Conservation (phyloP, 2,329 filamentous ascomycete species). For the Aspergillus uvarum region DNA sequence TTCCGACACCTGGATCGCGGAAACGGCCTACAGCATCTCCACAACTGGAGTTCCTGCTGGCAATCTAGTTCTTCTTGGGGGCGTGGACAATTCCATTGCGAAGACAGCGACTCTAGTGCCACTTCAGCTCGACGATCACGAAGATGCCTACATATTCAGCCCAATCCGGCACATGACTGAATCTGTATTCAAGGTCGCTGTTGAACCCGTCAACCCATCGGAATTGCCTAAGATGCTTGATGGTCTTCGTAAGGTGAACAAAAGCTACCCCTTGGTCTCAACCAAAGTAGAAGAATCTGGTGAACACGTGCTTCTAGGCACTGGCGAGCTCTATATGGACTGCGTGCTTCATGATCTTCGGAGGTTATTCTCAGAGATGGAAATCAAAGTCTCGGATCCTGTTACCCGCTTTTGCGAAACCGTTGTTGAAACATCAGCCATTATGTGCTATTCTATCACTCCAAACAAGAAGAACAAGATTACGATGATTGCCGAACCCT, state of each 20-base stretch:
- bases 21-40: slow-evolving; percentile 89
- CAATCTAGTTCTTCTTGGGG: slow-evolving; percentile 87
- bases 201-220: slow-evolving; percentile 96
- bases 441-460: slow-evolving; percentile 96
- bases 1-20: slow-evolving; percentile 81
- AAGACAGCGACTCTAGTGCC: slow-evolving; percentile 92
- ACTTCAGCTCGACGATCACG: slow-evolving; percentile 75
- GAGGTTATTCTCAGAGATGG: slow-evolving; percentile 95
- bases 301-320: slow-evolving; percentile 92
- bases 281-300: slow-evolving; percentile 98
- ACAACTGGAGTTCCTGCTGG: slow-evolving; percentile 91
- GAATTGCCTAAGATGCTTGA: slow-evolving; percentile 99
- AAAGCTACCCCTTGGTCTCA: slow-evolving; percentile 91
- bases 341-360: slow-evolving; percentile 95
- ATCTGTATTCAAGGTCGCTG: slow-evolving; percentile 94
- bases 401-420: slow-evolving; percentile 98
- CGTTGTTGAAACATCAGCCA: slow-evolving; percentile 93
- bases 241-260: slow-evolving; percentile 93
- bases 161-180: slow-evolving; percentile 94
- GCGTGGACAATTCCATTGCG: slow-evolving; percentile 96
- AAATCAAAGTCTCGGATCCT: slow-evolving; percentile 97
- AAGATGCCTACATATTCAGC: slow-evolving; percentile 93
- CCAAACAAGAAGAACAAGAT: slow-evolving; percentile 99
- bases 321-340: slow-evolving; percentile 99
- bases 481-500: slow-evolving; percentile 94